Conservation (phyloP, 441 rosid species). For the Pelargonium exstipulatum region DNA sequence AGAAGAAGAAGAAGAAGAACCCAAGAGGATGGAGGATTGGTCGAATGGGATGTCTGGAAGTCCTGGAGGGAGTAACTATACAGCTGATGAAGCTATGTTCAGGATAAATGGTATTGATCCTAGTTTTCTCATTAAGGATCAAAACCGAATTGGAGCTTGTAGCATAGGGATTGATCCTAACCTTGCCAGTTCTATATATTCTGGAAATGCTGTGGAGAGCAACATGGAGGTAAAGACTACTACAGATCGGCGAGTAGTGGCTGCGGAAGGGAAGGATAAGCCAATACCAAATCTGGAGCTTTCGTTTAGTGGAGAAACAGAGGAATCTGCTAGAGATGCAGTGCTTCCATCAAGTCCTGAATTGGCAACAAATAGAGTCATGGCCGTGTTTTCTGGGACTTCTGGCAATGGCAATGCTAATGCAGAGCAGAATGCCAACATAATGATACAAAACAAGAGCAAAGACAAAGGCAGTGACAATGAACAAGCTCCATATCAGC, state of each 20-base stretch:
- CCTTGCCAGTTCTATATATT: no score
- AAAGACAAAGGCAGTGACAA: background rate
- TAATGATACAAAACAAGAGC: background rate
- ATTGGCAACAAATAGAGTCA: no score
- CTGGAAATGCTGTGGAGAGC: no score
- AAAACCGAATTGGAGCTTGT: background rate
- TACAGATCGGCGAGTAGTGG: background rate
- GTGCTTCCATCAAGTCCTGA: slow-evolving; percentile 23
- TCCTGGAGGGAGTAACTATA: background rate
- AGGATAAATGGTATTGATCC: slow-evolving; percentile 2
- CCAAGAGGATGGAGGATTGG: slow-evolving; percentile 20
- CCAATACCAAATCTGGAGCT: slow-evolving; percentile 6
- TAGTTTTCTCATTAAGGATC: slow-evolving; percentile 3
- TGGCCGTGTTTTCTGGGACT: background rate
- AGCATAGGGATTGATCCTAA: background rate
- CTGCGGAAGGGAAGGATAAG: background rate
- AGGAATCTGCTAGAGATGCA: slow-evolving; percentile 11
- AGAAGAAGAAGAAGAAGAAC: slow-evolving; percentile 12
- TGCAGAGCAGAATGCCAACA: no score
- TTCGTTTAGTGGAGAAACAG: slow-evolving; percentile 1
- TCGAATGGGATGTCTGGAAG: background rate
- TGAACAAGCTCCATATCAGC: background rate
- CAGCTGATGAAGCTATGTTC: background rate
- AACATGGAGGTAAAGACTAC: background rate
- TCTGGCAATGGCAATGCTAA: no score